Conservation (phyloP, 2,329 filamentous ascomycete genomes). For the Capronia coronata region DNA sequence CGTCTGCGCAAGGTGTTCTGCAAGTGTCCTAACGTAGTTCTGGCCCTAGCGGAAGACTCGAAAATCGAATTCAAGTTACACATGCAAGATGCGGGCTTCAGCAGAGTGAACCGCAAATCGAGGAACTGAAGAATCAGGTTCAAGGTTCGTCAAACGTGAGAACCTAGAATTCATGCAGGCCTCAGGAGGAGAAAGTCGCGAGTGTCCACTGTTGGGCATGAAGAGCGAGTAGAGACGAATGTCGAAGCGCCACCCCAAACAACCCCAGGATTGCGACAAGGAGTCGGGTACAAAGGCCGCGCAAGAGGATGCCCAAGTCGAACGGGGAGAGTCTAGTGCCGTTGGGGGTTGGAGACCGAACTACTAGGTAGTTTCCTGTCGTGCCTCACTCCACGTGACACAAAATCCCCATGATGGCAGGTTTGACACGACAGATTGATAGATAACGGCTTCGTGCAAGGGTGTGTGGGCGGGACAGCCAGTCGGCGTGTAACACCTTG, state of each 20-base stretch:
- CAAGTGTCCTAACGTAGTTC: constrained; percentile 14
- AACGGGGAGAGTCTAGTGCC: constrained; percentile 18
- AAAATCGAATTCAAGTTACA: background rate
- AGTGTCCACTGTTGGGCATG: constrained; percentile 11
- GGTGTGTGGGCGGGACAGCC: background rate
- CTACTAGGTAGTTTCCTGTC: constrained; percentile 10
- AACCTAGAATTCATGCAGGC: constrained; percentile 12
- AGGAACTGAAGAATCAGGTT: constrained; percentile 12
- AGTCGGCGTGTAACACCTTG: constrained; percentile 5
- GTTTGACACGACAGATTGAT: constrained; percentile 11
- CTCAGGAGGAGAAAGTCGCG: constrained; percentile 18
- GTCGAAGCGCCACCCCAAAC: constrained; percentile 26
- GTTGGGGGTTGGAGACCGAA: constrained; percentile 9
- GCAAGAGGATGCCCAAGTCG: constrained; percentile 18
- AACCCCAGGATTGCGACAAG: constrained; percentile 10
- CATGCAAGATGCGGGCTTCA: constrained; percentile 3
- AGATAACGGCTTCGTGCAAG: constrained; percentile 19
- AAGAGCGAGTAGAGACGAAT: constrained; percentile 17
- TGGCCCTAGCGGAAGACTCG: constrained; percentile 6
- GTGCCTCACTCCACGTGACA: constrained; percentile 9
- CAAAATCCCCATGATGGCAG: constrained; percentile 6
- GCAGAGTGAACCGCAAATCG: constrained; percentile 8
- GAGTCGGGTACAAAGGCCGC: constrained; percentile 11
- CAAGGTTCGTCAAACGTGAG: constrained; percentile 12
- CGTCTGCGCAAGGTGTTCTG: constrained; percentile 1